Evolutionary conservation across 345 rosid genomes (phyloP), one percentile per base, ranked within the genome.

Genomic region (Pistacia vera): DNA sequence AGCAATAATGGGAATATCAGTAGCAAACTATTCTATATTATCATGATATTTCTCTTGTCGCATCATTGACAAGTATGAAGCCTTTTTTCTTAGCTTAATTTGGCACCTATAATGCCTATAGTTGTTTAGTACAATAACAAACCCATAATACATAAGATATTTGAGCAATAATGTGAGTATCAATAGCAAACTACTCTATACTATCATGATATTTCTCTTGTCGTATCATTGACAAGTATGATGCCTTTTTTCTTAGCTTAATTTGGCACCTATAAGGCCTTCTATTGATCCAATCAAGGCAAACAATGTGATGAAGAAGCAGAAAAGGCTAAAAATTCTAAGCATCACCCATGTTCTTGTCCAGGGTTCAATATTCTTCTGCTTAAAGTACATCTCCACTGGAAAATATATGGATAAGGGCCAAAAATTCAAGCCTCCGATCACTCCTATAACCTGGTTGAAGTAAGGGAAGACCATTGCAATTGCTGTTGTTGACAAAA

Each of bases 341-440:
- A 92, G 90, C 73, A 89, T 9, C 18, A 89, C 51, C 97, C 98
- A 90, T 49, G 78, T 75, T 54, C 55, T 49, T 7, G 97, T 75
- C 92, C 95, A 90, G 17, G 79, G 72, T 73, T 74, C 81, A 22
- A 81, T 67, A 14, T 91, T 87, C 76, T 71, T 89, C 81, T 86
- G 95, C 85, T 60, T 76, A 54, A 86, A 66, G 76, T 87, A 86
- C 95, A 95, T 92, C 72, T 87, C 88, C 79, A 91, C 88, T 0
- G 98, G 98, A 63, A 91, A 91, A 83, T 93, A 87, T 71, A 93
- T 90, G 2, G 89, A 75, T 55, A 93, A 79, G 2, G 97, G 97
- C 97, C 95, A 93, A 59, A 93, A 95, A 44, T 77, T 85, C 38
- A 91, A n/a, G 12, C 89, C 97, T 44, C 95, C 98, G 30, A 93